Evolutionary conservation across 768 basidiomycete genomes (phyloP), one percentile per base, ranked within the genome.

Genomic region (Lactarius hatsudake): DNA sequence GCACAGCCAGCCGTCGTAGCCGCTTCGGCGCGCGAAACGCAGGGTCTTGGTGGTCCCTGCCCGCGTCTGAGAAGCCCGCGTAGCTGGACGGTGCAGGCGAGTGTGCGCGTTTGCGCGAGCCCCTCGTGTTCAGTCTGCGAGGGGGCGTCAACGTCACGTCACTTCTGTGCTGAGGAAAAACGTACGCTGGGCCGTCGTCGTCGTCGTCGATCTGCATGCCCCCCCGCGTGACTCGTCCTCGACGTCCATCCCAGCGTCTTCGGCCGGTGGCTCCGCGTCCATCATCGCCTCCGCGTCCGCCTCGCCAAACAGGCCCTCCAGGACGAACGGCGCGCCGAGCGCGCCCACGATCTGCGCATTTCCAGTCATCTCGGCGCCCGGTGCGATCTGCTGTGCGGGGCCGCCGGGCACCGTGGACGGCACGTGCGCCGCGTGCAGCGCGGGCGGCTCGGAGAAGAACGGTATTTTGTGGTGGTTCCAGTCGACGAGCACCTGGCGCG

Each of bases 381-480:
- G 86, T 0, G 88, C 87, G 64, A 87, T 80, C 1, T 5, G 5
- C n/a, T 67, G 64, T 15, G 59, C 72, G 71, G 61, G 75, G 7
- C 78, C 80, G 7, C 78, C 80, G 38, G 73, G 64, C 12, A 78
- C 72, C 15, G 74, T 78, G 0, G 82, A 78, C 6, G 91, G 89
- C 64, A 93, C 81, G 38, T 85, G 81, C 0, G 92, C 93, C 0
- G 93, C 89, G 74, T 96, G 93, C 2, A 92, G 75, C 9, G 80
- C 73, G 0, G 96, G 95, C 10, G 95, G 94, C 2, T 80, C 75
- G 5, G 94, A 92, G 78, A 83, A 92, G 78, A 93, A 98, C 0
- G 93, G 90, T 13, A 98, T 96, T 74, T 94, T 96, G 75, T 97
- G 94, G 65, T 93, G 87, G 73, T 98, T 98, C 96, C 96, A 99